phyloP scores from a whole-genome alignment of 129 eudicot genomes.

The Helianthus annuus region DNA sequence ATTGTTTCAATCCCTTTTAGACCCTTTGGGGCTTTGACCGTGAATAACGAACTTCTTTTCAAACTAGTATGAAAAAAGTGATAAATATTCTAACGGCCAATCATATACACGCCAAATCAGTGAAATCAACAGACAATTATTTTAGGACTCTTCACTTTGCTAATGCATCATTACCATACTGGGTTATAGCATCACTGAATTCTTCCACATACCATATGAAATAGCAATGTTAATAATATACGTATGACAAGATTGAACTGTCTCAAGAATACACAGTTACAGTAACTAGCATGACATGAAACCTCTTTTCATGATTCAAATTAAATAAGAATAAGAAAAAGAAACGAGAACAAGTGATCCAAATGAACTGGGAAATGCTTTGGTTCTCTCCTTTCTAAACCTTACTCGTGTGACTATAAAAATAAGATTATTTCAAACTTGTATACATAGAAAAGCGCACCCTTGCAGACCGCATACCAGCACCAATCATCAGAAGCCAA shows the following conservation, averaged over 20 bases:
- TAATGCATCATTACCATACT: background rate
- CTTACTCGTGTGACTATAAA: background rate
- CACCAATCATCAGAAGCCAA: background rate
- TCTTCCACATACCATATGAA: background rate
- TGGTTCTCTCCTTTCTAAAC: background rate
- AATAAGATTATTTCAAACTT: background rate
- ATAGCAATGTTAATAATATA: background rate
- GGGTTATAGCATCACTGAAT: background rate
- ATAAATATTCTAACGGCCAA: too few species aligned
- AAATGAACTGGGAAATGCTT: constrained; percentile 5
- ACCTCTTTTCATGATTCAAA: background rate
- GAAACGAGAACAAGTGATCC: background rate
- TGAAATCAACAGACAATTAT: too few species aligned
- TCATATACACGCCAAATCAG: too few species aligned
- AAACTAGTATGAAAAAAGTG: too few species aligned
- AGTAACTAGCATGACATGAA: background rate
- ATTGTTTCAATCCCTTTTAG: too few species aligned
- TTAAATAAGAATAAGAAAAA: background rate
- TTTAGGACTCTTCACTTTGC: too few species aligned
- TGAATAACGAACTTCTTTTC: too few species aligned
- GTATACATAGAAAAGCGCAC: background rate
- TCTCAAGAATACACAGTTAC: background rate
- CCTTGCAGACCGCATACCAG: background rate
- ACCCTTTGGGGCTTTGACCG: too few species aligned
- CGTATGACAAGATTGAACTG: background rate